Evolutionary conservation across 257 asterid genomes (phyloP), one percentile per base, ranked within the genome.

Genomic region (Knoxia roxburghii): DNA sequence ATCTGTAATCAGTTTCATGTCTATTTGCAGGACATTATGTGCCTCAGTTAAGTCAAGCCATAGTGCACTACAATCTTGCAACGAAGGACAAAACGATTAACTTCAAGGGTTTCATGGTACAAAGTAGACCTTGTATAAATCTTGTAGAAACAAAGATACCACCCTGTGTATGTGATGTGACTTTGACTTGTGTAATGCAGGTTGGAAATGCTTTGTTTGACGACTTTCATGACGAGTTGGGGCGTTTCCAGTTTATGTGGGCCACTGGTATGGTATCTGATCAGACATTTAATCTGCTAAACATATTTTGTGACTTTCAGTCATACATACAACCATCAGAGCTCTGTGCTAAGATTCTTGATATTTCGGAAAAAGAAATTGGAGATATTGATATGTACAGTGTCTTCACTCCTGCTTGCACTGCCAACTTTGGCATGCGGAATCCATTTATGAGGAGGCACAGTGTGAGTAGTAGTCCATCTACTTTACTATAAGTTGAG

Each of bases 21-120:
- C 54, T 69, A 53, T 57, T 59, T 75, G n/a, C 84, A 89, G 98
- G 98, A 53, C 98, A 92, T 72, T 89, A 92, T 76, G 94, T 86
- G 80, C 98, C 97, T 78, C 97, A 92, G 79, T 85, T 92, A 70
- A 86, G 94, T 83, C 95, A 86, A 79, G 93, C 94, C 54, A 82
- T 92, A 43, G 90, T 87, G 73, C 69, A 77, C 79, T 75, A 89
- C 89, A 92, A 89, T 73, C 45, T 45, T 14, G 82, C 72, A 70
- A 72, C 68, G 49, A 82, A 79, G 73, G 79, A 80, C 61, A 61
- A 71, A 21, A 71, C 68, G 65, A 92, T 92, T 84, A 92, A 86
- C 65, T 75, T 89, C 46, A 87, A 86, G 82, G 98, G 98, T 72
- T 89, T 89, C 83, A 83, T 37, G 97, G 98, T 89, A 87, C 46